phyloP scores from a whole-genome alignment of 202 grass and related monocot genomes.

The Saccharum hybrid region DNA sequence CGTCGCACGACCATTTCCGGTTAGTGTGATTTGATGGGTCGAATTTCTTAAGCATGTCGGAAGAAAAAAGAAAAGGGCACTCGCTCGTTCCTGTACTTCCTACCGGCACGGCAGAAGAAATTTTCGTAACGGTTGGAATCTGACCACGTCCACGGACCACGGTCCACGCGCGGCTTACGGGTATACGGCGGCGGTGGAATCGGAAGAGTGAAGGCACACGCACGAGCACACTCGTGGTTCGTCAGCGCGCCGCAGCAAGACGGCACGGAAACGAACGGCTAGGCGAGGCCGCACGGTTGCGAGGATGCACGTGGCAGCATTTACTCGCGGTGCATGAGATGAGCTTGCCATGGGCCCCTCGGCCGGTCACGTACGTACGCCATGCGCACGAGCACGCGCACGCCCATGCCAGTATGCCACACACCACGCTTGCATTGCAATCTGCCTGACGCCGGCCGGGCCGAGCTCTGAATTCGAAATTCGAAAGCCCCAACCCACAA shows the following conservation, averaged over 20 bases:
- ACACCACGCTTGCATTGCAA: background rate
- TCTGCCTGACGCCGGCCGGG: background rate
- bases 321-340: background rate
- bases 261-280: conserved; percentile 27
- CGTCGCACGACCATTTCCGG: too few relatives aligned
- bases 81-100: too few relatives aligned
- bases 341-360: background rate
- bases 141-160: background rate
- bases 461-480: conserved; percentile 25
- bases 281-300: conserved; percentile 12
- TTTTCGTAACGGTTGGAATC: too few relatives aligned
- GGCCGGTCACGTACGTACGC: background rate
- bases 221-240: background rate
- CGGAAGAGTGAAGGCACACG: background rate
- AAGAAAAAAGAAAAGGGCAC: too few relatives aligned
- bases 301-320: background rate
- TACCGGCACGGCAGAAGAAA: too few relatives aligned
- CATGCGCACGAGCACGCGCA: too few relatives aligned
- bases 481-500: background rate
- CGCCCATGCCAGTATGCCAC: conserved; percentile 2
- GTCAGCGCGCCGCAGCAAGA: background rate
- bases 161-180: background rate
- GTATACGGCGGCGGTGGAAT: too few relatives aligned
- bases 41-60: background rate
- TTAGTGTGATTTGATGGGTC: background rate